Base-by-base conservation (phyloP, 768 basidiomycete species). In the Boletus subcaerulescens region DNA sequence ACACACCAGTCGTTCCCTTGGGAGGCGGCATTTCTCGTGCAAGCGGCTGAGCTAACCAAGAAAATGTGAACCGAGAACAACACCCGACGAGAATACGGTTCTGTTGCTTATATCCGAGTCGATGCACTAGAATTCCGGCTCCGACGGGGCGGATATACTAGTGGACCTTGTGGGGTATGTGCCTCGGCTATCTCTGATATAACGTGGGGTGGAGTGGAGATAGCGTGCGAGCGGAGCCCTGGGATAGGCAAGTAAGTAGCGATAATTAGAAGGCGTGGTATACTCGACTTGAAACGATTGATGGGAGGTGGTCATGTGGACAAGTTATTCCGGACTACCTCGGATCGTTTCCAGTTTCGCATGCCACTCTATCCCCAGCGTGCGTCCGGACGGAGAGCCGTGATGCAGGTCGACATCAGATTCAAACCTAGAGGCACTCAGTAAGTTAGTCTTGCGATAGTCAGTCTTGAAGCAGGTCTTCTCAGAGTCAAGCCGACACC, bases 1-100 rank as follows among this genome's bases (percentile, higher is more conserved):
- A 54, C 70, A 36, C 24, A 79, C 78, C 77, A 22, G 78, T 79
- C 22, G 74, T 75, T 66, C 76, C 77, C 47, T 59, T 40, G 38
- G 69, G 71, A 43, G 73, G 71, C 29, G 74, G 53, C 77, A 76
- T 77, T 56, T 61, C 45, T 39, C 56, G 41, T 9, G 36, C 33
- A 49, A 43, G 44, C 9, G 24, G 18, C 15, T 0, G 15, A 55
- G n/a, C 20, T 40, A 38, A 50, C 44, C 46, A 58, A 46, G 48
- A 33, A 53, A 50, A 13, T 24, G 53, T 49, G 41, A 24, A 8
- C 15, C 31, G 43, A 55, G 52, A 57, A 47, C 44, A 18, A 47
- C 44, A 18, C 18, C n/a, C 24, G n/a, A 26, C 17, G 45, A 44
- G 32, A n/a, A 36, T 17, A 22, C 29, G 15, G 13, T 55, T 39